Evolutionary conservation across 2,329 filamentous ascomycete species (phyloP).

Genomic region (Cladophialophora psammophila): DNA sequence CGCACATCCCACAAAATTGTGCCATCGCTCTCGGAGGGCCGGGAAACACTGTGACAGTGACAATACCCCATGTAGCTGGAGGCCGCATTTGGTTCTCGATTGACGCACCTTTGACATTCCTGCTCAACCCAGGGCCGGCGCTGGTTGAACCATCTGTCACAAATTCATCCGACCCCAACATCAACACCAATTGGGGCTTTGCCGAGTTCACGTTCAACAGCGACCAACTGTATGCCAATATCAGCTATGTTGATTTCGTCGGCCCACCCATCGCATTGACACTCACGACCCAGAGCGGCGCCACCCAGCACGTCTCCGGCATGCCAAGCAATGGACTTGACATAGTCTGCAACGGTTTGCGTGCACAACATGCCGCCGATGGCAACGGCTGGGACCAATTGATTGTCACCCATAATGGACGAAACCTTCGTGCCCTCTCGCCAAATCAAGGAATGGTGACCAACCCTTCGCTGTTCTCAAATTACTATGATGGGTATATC

Average conservation of each 20-base stretch:
- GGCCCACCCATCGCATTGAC: constrained; percentile 65
- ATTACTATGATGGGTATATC: constrained; percentile 62
- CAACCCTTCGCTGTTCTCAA: constrained; percentile 56
- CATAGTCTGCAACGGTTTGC: constrained; percentile 61
- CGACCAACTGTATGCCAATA: constrained; percentile 69
- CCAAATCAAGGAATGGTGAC: constrained; percentile 52
- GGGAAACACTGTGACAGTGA: constrained; percentile 66
- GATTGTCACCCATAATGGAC: constrained; percentile 54
- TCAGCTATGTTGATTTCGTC: constrained; percentile 80
- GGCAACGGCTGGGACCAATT: constrained; percentile 69
- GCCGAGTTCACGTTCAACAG: constrained; percentile 73
- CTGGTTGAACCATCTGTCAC: constrained; percentile 77
- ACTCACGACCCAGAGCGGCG: constrained; percentile 54
- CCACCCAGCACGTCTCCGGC: constrained; percentile 62
- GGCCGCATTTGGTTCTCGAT: constrained; percentile 76
- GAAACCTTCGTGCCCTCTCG: constrained; percentile 52
- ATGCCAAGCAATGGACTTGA: constrained; percentile 65
- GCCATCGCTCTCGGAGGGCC: constrained; percentile 69
- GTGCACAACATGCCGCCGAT: constrained; percentile 63
- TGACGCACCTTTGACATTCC: constrained; percentile 68
- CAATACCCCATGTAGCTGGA: constrained; percentile 73
- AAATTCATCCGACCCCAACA: constrained; percentile 70
- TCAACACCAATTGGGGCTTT: constrained; percentile 69
- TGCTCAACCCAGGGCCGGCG: constrained; percentile 73
- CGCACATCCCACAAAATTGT: constrained; percentile 58